Base-by-base conservation (phyloP, 2,329 filamentous ascomycete species). In the Rhinocladiella mackenziei region DNA sequence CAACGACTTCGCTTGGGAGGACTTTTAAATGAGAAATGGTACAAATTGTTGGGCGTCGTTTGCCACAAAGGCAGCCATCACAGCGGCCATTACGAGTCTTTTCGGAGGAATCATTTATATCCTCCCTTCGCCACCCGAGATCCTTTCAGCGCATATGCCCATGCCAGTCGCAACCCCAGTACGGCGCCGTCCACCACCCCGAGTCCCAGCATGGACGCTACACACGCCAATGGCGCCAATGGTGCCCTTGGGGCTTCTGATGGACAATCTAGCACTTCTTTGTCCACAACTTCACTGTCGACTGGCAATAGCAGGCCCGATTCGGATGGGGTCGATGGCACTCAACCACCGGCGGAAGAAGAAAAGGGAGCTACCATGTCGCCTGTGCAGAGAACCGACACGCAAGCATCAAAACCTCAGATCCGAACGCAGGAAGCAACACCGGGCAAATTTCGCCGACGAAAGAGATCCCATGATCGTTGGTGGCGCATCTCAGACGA, bases 401-500 rank as follows among this genome's bases (percentile, higher is more conserved):
- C 52, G 3, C 50, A 53, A 28, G 30, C 44, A n/a, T 54, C 55
- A 13, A 51, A 45, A 25, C 43, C 50, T 18, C 50, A 54, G 19
- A 51, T 51, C 14, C 15, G 46, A 26, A 52, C 58, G 29, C 55
- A 54, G 19, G 54, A 57, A 9, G 51, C 56, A 14, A 51, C 55
- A 15, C 54, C 59, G 11, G 55, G 56, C 15, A 58, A 60, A 37
- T 48, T 47, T 25, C 77, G 71, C 52, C 81, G 78, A 56, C 79
- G 76, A 48, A 78, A 75, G 55, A 81, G 78, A 59, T 66, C 71
- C 9, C 77, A 75, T 32, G 84, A 94, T 60, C 81, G 84, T 29
- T 98, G 92, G 92, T 98, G 92, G 92, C 81, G 92, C 25, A 94
- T 98, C 55, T 96, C 89, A 54, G 92, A 98, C 63, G 92, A 98